Base-by-base conservation (phyloP, 768 basidiomycete genomes). In the Tricholoma matsutake region DNA sequence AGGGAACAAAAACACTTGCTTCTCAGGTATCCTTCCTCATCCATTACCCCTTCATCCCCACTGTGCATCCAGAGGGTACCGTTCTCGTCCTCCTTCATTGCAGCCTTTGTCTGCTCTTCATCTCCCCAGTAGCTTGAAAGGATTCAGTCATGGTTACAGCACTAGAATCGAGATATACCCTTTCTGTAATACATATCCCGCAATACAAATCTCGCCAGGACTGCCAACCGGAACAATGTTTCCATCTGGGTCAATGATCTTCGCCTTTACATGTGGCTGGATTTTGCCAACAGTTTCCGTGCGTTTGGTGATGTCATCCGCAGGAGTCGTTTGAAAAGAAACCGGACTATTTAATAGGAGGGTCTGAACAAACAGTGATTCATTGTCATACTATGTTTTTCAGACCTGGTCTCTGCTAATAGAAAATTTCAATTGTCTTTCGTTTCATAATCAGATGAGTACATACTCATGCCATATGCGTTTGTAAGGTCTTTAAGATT, bases 401-500 rank as follows among this genome's bases (percentile, higher is more conserved):
- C 54, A 35, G 47, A 84, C 85, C 85, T 88, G 7, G 89, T 91
- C 71, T 91, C 90, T 52, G 90, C 90, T 92, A 28, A 10, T 14
- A 61, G 56, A 56, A 49, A 18, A n/a, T 58, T 13, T 7, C 41
- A 61, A 59, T 64, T 29, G 56, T n/a, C 20, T 22, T 45, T 52
- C 61, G 35, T 47, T 18, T 6, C 31, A 34, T 34, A 39, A 39
- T 14, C 29, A 51, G 16, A 16, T 49, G 58, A 28, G 22, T 22
- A 81, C 88, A 61, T 63, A 94, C 92, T 93, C 92, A 94, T 94
- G 59, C 92, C 92, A 72, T 91, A 94, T 10, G 87, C 91, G 60
- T 84, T 87, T 0, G 92, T 92, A 41, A 94, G 72, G 45, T 91
- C 88, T 5, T 68, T 78, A 39, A 94, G 70, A 65, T 91, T 89